Conservation (phyloP, 768 basidiomycete species). For the Kwoniella mangroviensis region DNA sequence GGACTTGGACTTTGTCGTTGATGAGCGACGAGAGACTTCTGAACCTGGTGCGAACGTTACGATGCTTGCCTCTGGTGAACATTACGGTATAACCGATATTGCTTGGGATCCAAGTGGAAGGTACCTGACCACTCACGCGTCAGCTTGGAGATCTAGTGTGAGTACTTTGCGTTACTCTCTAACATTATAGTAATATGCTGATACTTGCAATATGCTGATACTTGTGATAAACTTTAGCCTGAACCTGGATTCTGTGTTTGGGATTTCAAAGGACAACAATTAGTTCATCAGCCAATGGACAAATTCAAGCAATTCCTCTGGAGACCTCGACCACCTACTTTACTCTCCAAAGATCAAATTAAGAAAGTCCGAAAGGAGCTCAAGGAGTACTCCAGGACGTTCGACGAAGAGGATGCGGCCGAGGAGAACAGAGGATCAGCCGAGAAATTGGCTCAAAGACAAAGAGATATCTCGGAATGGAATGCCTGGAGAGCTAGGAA, state of each 20-base stretch:
- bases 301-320: constrained; percentile 99
- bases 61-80: constrained; percentile 81
- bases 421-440: constrained; percentile 94
- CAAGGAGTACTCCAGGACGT: constrained; percentile 84
- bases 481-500: constrained; percentile 89
- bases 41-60: constrained; percentile 90
- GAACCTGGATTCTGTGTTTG: constrained; percentile 96
- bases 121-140: constrained; percentile 89
- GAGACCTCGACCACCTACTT: constrained; percentile 89
- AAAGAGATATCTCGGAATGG: constrained; percentile 96
- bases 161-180: constrained; percentile 47
- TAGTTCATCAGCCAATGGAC: constrained; percentile 79
- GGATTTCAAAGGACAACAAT: constrained; percentile 97
- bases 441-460: constrained; percentile 85
- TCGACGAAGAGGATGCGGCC: constrained; percentile 95
- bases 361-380: constrained; percentile 83
- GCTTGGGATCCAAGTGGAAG: constrained; percentile 98
- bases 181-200: not conserved
- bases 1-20: constrained; percentile 88
- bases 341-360: constrained; percentile 86
- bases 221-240: constrained; percentile 63
- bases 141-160: constrained; percentile 93
- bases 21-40: constrained; percentile 61
- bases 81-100: constrained; percentile 95
- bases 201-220: not conserved